Evolutionary conservation across 768 basidiomycete species (phyloP).

Genomic region (Mycena floridula): DNA sequence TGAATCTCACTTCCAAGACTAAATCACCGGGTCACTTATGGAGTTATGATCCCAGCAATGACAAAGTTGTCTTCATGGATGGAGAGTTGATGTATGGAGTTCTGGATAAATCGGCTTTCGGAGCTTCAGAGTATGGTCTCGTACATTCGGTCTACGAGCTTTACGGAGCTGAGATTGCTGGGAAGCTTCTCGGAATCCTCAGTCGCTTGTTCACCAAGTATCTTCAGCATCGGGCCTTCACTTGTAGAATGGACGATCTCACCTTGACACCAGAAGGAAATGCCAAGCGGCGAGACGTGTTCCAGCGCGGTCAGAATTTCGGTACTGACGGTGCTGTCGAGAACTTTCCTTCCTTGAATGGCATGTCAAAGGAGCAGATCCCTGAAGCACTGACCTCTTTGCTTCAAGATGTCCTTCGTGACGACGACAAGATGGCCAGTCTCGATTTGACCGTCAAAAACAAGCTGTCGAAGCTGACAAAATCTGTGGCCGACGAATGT

Average conservation of each 20-base stretch:
- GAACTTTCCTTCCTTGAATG: slow-evolving; percentile 73
- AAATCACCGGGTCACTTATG: slow-evolving; percentile 87
- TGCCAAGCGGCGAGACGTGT: slow-evolving; percentile 54
- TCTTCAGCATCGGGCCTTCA: slow-evolving; percentile 94
- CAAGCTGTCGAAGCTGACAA: slow-evolving; percentile 79
- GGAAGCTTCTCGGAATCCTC: slow-evolving; percentile 86
- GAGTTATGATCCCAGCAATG: slow-evolving; percentile 75
- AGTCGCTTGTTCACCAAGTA: slow-evolving; percentile 96
- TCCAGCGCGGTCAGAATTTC: slow-evolving; percentile 60
- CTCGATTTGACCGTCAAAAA: slow-evolving; percentile 90
- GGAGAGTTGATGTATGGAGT: slow-evolving; percentile 93
- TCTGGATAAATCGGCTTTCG: slow-evolving; percentile 96
- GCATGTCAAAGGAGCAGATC: slow-evolving; percentile 45
- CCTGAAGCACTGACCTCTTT: slow-evolving; percentile 53
- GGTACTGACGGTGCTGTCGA: slow-evolving; percentile 89
- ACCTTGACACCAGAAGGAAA: slow-evolving; percentile 84
- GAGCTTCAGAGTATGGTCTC: slow-evolving; percentile 91
- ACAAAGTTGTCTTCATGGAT: slow-evolving; percentile 83
- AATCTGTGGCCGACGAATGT: slow-evolving; percentile 82
- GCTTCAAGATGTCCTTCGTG: slow-evolving; percentile 87
- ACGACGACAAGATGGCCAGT: slow-evolving; percentile 96
- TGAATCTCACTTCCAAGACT: slow-evolving; percentile 80
- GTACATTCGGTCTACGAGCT: slow-evolving; percentile 97
- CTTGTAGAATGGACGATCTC: slow-evolving; percentile 98
- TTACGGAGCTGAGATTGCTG: slow-evolving; percentile 86